Evolutionary conservation across 352 stramenopile species (phyloP).

Genomic region (Pythium brachiatum): DNA sequence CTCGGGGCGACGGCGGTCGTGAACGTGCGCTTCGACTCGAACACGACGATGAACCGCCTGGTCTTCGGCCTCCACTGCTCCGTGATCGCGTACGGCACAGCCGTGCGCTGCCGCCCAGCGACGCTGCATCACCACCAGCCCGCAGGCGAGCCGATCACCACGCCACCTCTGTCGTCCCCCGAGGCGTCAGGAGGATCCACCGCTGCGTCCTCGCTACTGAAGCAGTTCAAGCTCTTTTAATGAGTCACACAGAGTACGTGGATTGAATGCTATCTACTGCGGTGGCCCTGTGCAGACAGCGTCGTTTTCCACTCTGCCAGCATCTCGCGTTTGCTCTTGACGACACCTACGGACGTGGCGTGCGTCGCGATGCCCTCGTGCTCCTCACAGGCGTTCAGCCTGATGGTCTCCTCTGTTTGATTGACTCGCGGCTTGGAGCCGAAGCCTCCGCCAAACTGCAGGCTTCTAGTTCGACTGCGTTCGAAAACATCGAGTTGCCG

Average conservation of each 20-base stretch:
- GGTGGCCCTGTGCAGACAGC: background rate
- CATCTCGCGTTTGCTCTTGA: conserved; percentile 13
- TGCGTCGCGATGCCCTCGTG: background rate
- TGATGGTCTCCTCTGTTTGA: background rate
- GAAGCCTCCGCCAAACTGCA: conserved; percentile 25
- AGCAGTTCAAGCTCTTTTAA: conserved; percentile 9
- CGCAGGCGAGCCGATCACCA: conserved; percentile 3
- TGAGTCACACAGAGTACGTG: background rate
- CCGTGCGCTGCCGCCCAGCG: conserved; percentile 54
- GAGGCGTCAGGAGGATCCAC: background rate
- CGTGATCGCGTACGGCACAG: conserved; percentile 77
- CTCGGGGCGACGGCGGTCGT: conserved; percentile 74
- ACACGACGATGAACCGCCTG: conserved; percentile 84
- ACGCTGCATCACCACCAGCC: conserved; percentile 15
- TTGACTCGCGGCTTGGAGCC: conserved; percentile 11
- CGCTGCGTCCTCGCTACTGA: background rate
- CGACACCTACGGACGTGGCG: background rate
- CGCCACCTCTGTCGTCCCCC: background rate
- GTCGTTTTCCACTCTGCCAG: conserved; percentile 15
- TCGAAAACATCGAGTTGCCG: conserved; percentile 17
- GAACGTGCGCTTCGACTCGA: conserved; percentile 81
- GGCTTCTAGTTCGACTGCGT: conserved; percentile 10
- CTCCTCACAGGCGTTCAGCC: background rate
- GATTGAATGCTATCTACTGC: background rate
- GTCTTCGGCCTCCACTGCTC: conserved; percentile 83